Base-by-base conservation (phyloP, 495 filamentous ascomycete genomes). In the Penicillium manginii region DNA sequence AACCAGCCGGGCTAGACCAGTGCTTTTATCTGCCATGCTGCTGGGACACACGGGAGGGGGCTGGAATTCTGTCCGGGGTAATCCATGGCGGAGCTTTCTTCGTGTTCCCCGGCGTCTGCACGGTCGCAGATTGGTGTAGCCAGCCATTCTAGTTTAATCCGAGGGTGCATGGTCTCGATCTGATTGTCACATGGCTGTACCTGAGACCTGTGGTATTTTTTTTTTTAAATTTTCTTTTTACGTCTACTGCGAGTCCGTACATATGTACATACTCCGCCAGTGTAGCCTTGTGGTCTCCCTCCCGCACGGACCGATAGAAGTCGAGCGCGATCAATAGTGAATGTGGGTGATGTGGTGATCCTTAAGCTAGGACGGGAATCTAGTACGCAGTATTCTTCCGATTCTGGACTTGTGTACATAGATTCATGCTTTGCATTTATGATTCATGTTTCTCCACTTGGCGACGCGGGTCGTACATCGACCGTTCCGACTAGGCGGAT, bases 1-100 rank as follows among this genome's bases (percentile, higher is more conserved):
- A 35, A 37, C 55, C 31, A 37, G 37, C 22, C 50, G 9, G 33
- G 33, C 12, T 52, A 19, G 45, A 22, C 45, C 10, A 3, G 45
- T 47, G 45, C 45, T 47, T 12, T 47, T 47, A 47, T 47, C 45
- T 47, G 45, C 45, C 45, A 47, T 47, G 45, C 15, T n/a, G 45
- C 45, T 47, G 45, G 45, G 45, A 9, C 18, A 26, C 45, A 47
- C 19, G 26, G 40, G 21, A 47, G 26, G 2, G 45, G 15, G 21
- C 45, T 22, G 45, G 45, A 21, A n/a, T 47, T 23, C 6, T 47
- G 21, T 29, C 45, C 22, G 45, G 45, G 45, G 45, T 47, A 47
- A 47, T 47, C 45, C 45, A 47, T 47, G 45, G 19, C 45, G 19
- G 45, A 47, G 21, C 45, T 47, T 47, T 22, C 45, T 22, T 47